Evolutionary conservation across 768 basidiomycete species (phyloP).

Genomic region (Rhodotorula diobovata): DNA sequence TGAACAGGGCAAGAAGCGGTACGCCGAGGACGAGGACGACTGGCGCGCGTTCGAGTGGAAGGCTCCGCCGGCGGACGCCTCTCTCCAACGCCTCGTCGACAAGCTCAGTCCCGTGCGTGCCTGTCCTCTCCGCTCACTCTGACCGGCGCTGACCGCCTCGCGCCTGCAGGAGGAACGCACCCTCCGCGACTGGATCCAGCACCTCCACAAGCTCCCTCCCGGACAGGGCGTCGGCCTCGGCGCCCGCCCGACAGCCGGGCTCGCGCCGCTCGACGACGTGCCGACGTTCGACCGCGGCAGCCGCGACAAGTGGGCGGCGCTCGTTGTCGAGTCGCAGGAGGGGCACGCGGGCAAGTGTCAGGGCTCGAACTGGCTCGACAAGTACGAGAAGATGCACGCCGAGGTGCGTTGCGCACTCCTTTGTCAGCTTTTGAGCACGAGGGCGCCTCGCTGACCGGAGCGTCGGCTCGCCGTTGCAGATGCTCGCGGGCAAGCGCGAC

Average conservation of each 20-base stretch:
- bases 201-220: not conserved
- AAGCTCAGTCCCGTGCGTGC: conserved; percentile 12
- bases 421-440: not conserved
- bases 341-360: conserved; percentile 28
- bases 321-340: conserved; percentile 7
- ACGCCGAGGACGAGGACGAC: conserved; percentile 1
- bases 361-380: conserved; percentile 16
- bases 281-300: conserved; percentile 17
- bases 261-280: not conserved
- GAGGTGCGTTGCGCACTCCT: conserved; percentile 4
- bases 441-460: not conserved
- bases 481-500: conserved; percentile 17
- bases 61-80: conserved; percentile 12
- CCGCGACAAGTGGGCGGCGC: conserved; percentile 16
- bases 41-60: conserved; percentile 28
- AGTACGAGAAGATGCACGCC: conserved; percentile 20
- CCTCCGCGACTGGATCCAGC: conserved; percentile 25
- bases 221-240: conserved; percentile 22
- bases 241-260: not conserved
- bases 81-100: conserved; percentile 4
- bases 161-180: conserved; percentile 17
- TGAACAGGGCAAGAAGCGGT: conserved; percentile 7
- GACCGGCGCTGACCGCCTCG: not conserved
- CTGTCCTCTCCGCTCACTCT: not conserved
- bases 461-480: not conserved